These are phyloP conservation scores for Puccinellia tenuiflora DNA, from an alignment of 176 grass and related monocot species.

Conservation along the genomic window DNA sequence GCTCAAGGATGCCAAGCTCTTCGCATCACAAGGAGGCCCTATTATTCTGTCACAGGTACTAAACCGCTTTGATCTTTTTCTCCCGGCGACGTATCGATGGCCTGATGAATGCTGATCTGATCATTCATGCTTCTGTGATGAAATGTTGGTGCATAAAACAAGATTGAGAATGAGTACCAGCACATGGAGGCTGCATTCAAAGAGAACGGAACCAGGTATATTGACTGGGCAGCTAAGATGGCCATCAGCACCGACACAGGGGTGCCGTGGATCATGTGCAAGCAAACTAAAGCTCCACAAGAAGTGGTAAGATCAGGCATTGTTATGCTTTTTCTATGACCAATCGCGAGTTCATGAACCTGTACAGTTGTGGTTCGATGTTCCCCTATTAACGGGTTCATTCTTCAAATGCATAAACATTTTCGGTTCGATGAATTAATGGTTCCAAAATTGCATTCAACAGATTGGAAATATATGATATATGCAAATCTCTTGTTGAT, in stretches of 20 bases:
- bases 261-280: constrained; percentile 93
- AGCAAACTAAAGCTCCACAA: constrained; percentile 70
- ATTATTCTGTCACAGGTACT: constrained; percentile 83
- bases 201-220: constrained; percentile 50
- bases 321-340: background rate
- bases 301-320: constrained; percentile 49
- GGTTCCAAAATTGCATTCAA: background rate
- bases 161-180: constrained; percentile 97
- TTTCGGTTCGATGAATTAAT: background rate
- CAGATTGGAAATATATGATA: background rate
- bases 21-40: constrained; percentile 77
- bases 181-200: constrained; percentile 47
- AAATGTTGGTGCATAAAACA: background rate
- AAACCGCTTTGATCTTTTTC: background rate
- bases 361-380: background rate
- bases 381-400: background rate
- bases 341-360: background rate
- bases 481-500: background rate
- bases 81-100: background rate
- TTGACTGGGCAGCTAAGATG: constrained; percentile 69
- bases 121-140: background rate
- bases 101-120: background rate
- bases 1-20: constrained; percentile 80
- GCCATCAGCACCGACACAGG: constrained; percentile 34
- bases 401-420: background rate